phyloP scores from a whole-genome alignment of 768 basidiomycete species.

The Leccinum boreale region DNA sequence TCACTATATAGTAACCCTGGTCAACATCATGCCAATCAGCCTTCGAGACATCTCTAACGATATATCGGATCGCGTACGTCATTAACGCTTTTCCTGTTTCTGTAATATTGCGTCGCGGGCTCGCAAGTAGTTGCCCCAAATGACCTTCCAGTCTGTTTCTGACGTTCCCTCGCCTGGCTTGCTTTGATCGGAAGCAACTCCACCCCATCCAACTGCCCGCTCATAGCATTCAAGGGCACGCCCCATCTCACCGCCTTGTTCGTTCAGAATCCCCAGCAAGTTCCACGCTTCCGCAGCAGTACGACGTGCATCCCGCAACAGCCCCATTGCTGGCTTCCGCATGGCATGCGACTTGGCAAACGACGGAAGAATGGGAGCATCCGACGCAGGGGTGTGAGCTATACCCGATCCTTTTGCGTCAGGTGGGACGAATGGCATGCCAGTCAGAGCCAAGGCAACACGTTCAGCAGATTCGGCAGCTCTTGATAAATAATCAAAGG shows the following conservation, averaged over 20 bases:
- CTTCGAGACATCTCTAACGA: background rate
- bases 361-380: slow-evolving; percentile 38
- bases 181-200: slow-evolving; percentile 37
- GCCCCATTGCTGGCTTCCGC: slow-evolving; percentile 49
- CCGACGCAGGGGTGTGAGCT: slow-evolving; percentile 37
- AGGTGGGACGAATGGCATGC: slow-evolving; percentile 35
- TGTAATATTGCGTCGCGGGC: slow-evolving; percentile 31
- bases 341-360: slow-evolving; percentile 50
- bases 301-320: slow-evolving; percentile 67
- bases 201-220: slow-evolving; percentile 68
- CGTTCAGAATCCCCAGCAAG: slow-evolving; percentile 64
- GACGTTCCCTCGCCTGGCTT: slow-evolving; percentile 50
- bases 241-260: slow-evolving; percentile 35
- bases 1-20: background rate
- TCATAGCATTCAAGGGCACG: slow-evolving; percentile 61
- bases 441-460: slow-evolving; percentile 53
- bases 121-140: slow-evolving; percentile 61
- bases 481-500: slow-evolving; percentile 53
- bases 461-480: slow-evolving; percentile 70
- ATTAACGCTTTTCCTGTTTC: slow-evolving; percentile 5
- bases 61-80: background rate
- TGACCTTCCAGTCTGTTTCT: slow-evolving; percentile 58
- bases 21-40: background rate
- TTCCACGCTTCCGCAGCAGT: slow-evolving; percentile 77
- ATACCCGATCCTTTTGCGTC: slow-evolving; percentile 34